These are phyloP conservation scores for Aspergillus sp. DNA, from an alignment of 2,329 filamentous ascomycete genomes.

Conservation along the genomic window DNA sequence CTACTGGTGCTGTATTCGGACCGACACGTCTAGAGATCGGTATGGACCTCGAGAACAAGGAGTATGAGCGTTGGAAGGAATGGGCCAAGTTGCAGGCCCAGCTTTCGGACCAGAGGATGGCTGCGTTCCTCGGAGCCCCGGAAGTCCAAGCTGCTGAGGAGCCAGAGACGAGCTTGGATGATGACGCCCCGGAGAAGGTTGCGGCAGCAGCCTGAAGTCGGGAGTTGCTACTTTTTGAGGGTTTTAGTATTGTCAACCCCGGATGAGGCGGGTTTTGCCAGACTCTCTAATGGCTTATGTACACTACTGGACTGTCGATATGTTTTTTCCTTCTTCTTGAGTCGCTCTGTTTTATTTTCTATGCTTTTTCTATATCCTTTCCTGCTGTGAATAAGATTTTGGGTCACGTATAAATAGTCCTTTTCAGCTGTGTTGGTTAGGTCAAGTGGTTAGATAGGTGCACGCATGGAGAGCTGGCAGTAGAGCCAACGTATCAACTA, in stretches of 20 bases:
- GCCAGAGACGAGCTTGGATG: conserved; percentile 27
- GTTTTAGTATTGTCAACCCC: conserved; percentile 1
- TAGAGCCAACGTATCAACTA: too few species aligned
- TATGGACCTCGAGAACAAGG: conserved; percentile 77
- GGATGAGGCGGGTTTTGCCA: background rate
- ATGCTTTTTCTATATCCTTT: conserved; percentile 2
- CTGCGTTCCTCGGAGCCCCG: conserved; percentile 44
- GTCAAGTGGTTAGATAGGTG: background rate
- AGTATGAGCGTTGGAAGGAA: conserved; percentile 80
- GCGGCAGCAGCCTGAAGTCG: background rate
- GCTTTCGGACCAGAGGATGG: conserved; percentile 50
- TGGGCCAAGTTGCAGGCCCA: conserved; percentile 67
- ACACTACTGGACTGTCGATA: conserved; percentile 19
- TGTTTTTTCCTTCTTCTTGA: background rate
- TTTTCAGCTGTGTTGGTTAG: background rate
- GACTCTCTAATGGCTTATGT: conserved; percentile 16
- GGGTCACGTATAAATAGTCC: background rate
- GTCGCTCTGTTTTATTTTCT: conserved; percentile 1
- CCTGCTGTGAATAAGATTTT: background rate
- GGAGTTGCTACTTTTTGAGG: background rate
- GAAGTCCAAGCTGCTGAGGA: conserved; percentile 42
- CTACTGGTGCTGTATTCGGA: conserved; percentile 87
- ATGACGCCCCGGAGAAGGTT: background rate
- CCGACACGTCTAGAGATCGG: conserved; percentile 72
- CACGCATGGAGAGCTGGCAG: too few species aligned